These are phyloP conservation scores for Sinapis alba DNA, from an alignment of 441 rosid species.

Conservation along the genomic window DNA sequence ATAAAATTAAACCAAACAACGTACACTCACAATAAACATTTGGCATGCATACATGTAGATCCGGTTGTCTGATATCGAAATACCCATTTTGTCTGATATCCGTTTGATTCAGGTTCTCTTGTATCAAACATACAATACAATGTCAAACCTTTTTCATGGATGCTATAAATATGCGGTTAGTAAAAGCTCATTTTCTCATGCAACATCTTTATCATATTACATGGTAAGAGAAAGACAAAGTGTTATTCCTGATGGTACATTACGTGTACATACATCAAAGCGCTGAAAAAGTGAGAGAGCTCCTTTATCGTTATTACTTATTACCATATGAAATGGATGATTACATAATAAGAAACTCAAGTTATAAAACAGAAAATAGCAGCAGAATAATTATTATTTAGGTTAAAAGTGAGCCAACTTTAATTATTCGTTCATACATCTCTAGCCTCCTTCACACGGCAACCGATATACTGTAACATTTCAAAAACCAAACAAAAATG, in stretches of 20 bases:
- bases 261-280: neutral
- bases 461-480: constrained; percentile 31
- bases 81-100: too few relatives aligned
- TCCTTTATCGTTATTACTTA: constrained; percentile 3
- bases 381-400: neutral
- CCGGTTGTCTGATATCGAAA: too few relatives aligned
- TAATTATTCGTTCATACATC: constrained; percentile 14
- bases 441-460: constrained; percentile 29
- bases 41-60: too few relatives aligned
- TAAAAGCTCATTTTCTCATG: neutral
- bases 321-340: constrained; percentile 9
- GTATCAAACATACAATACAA: neutral
- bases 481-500: constrained; percentile 7
- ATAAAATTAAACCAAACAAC: too few relatives aligned
- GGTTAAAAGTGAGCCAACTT: constrained; percentile 21
- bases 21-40: too few relatives aligned
- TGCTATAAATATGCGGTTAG: neutral
- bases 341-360: constrained; percentile 22
- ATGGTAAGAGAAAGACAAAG: constrained; percentile 6
- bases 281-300: neutral
- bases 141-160: neutral
- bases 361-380: neutral
- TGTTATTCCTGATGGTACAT: neutral
- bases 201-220: neutral
- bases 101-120: neutral